phyloP scores from a whole-genome alignment of 2,329 filamentous ascomycete species.

The Lasiodiplodia citricola region DNA sequence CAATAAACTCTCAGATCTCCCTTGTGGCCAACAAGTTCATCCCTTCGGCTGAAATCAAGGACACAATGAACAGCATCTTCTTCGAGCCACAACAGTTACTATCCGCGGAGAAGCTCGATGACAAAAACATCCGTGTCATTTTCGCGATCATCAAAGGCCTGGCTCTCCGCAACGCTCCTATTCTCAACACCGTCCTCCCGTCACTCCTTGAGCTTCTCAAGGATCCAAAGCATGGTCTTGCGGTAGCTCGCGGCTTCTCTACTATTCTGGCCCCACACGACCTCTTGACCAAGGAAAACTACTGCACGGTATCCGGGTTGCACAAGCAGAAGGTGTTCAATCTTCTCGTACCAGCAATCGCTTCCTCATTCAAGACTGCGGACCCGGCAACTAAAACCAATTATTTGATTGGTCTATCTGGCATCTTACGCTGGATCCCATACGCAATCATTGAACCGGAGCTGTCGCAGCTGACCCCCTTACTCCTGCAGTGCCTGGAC shows the following conservation, averaged over 20 bases:
- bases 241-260: slow-evolving; percentile 62
- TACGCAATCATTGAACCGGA: slow-evolving; percentile 65
- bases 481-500: slow-evolving; percentile 69
- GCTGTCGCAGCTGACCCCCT: slow-evolving; percentile 61
- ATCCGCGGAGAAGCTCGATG: slow-evolving; percentile 38
- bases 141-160: slow-evolving; percentile 68
- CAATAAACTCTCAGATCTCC: slow-evolving; percentile 50
- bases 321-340: slow-evolving; percentile 69
- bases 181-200: slow-evolving; percentile 49
- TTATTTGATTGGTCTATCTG: slow-evolving; percentile 67
- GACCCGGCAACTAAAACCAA: slow-evolving; percentile 58
- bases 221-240: slow-evolving; percentile 54
- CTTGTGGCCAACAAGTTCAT: slow-evolving; percentile 57
- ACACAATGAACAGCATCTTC: slow-evolving; percentile 47
- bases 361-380: slow-evolving; percentile 56
- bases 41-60: slow-evolving; percentile 45
- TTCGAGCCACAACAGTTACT: slow-evolving; percentile 39
- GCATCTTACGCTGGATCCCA: slow-evolving; percentile 64
- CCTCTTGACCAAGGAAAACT: slow-evolving; percentile 64
- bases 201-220: slow-evolving; percentile 58
- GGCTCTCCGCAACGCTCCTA: slow-evolving; percentile 59
- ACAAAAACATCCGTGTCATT: slow-evolving; percentile 57
- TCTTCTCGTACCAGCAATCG: slow-evolving; percentile 62
- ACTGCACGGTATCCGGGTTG: slow-evolving; percentile 65
- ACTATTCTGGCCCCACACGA: slow-evolving; percentile 66